These are phyloP conservation scores for Mrakia frigida DNA, from an alignment of 768 basidiomycete species.

Conservation along the genomic window DNA sequence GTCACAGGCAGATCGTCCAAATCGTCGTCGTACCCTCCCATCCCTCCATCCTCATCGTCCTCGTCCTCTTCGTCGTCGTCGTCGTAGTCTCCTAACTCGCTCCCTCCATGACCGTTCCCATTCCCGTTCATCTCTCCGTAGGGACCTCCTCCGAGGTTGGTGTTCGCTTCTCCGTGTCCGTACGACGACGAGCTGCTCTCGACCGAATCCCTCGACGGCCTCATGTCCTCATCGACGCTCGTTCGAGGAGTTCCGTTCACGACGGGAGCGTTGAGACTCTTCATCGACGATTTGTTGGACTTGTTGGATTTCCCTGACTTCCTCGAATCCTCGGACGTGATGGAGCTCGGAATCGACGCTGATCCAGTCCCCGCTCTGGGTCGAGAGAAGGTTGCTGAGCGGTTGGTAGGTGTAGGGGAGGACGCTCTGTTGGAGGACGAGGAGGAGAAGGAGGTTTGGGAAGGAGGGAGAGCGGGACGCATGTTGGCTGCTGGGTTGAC, in stretches of 20 bases:
- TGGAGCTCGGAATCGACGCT: background rate
- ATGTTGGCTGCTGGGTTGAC: constrained; percentile 17
- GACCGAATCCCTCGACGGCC: background rate
- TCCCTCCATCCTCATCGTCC: background rate
- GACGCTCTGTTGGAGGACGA: background rate
- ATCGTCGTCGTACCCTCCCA: constrained; percentile 41
- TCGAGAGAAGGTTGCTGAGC: background rate
- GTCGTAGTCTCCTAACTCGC: constrained; percentile 23
- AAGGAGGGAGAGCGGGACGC: background rate
- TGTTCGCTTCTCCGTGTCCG: too few species aligned
- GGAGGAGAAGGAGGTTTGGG: background rate
- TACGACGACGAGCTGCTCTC: background rate
- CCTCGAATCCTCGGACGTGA: constrained; percentile 6
- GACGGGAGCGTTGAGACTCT: too few species aligned
- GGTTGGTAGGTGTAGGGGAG: background rate
- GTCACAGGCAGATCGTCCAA: constrained; percentile 79
- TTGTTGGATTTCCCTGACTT: background rate
- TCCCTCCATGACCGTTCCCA: background rate
- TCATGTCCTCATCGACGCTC: constrained; percentile 9
- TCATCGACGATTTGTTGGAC: background rate
- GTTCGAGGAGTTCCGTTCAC: background rate
- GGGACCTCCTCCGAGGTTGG: background rate
- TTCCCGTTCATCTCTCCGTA: background rate
- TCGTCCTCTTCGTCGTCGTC: constrained; percentile 38
- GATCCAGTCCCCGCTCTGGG: background rate